phyloP scores from a whole-genome alignment of 305 asterid species.

The Stenogyne calaminthoides region DNA sequence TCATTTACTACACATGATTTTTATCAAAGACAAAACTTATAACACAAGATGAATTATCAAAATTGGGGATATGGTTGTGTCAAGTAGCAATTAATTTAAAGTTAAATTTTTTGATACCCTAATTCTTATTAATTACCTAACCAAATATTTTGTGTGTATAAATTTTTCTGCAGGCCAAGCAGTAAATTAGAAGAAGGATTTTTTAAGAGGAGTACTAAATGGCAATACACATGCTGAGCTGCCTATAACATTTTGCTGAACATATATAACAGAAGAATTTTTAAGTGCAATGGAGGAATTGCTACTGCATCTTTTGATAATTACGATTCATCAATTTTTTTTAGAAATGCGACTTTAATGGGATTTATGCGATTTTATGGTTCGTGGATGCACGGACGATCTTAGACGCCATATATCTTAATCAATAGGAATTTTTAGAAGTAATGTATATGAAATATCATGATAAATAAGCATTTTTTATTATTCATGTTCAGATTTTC shows the following conservation, averaged over 20 bases:
- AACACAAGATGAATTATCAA: too few species aligned
- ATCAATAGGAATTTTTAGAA: conserved; percentile 8
- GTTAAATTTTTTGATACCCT: not conserved
- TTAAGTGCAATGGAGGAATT: not conserved
- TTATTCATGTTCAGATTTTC: not conserved
- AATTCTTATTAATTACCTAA: not conserved
- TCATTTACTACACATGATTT: too few species aligned
- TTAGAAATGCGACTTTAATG: conserved; percentile 19
- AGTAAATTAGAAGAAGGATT: conserved; percentile 22
- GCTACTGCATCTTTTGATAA: not conserved
- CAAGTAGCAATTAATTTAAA: too few species aligned
- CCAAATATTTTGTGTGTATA: not conserved
- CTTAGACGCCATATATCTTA: not conserved
- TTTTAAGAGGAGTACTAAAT: conserved; percentile 9
- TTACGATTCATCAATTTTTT: not conserved
- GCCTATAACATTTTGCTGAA: not conserved
- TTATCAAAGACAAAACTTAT: too few species aligned
- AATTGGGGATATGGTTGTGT: too few species aligned
- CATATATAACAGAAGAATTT: not conserved
- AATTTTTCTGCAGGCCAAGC: conserved; percentile 43
- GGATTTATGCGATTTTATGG: conserved; percentile 1
- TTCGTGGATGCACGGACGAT: not conserved
- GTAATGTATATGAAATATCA: conserved; percentile 14
- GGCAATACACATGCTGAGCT: not conserved
- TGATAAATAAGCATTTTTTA: conserved; percentile 18